Evolutionary conservation across 805 yeast genomes (phyloP), one percentile per base, ranked within the genome.

Genomic region (Wickerhamomyces canadensis): DNA sequence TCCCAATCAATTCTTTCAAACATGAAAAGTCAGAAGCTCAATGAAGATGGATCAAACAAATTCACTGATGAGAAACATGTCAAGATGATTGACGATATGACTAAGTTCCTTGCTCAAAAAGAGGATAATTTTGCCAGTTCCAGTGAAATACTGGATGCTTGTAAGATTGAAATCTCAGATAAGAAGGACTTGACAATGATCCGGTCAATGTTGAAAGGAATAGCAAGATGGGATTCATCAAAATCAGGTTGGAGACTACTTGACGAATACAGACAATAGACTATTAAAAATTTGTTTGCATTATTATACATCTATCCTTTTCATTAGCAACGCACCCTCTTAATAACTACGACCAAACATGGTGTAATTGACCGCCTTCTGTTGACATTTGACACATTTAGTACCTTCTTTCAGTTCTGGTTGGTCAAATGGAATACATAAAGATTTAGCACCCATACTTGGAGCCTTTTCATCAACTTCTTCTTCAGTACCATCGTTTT

Each of bases 381-480:
- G 69, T 45, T 73, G 84, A 75, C 98, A 93, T 55, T 70, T 83
- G 47, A 87, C 81, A 79, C 98, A 94, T 63, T 80, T 82, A 48
- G 87, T 85, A 51, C 82, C 91, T 48, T 62, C 67, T 61, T 76
- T 76, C 63, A 91, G 74, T 54, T 68, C 76, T 42, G 96, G 96
- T 70, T 91, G 98, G 27, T 85, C 84, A 58, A 80, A 80, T 48
- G 98, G 98, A 62, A 89, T 89, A 76, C 99, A 93, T 64, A 93
- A 74, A 16, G 96, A 84, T 72, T 93, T 93, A 49, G 99, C 99
- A 59, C 99, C 99, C 99, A 93, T 93, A 36, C 94, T 80, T 60
- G 99, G 99, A 18, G 98, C 87, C 63, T 85, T 84, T 58, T 93
- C 98, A 60, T 93, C 99, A 34, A 72, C 82, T 61, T 84, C 96